Base-by-base conservation (phyloP, 108 stramenopile species). In the Aurantiochytrium sp. region DNA sequence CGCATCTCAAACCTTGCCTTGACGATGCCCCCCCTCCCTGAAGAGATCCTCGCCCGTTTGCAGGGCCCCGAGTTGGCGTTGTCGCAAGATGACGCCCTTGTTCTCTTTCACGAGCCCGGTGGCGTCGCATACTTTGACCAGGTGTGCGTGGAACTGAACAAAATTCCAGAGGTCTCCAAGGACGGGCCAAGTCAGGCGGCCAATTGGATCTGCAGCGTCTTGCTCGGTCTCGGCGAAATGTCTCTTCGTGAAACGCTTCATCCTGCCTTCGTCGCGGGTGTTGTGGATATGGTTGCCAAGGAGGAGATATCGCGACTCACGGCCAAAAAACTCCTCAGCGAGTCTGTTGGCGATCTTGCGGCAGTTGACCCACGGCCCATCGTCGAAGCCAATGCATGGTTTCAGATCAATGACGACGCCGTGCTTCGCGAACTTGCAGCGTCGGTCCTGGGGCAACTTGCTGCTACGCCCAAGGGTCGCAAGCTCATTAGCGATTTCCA, bases 151-250 rank as follows among this genome's bases (percentile, higher is more conserved):
- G 76, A 10, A 6, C 51, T 90, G 12, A 89, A 45, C n/a, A 51
- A 57, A 47, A 42, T 89, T 18, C 88, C 16, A 12, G 91, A 59
- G 2, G 45, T 12, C 21, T 19, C 43, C 12, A 89, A 89, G 14
- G 64, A 42, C 25, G 64, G 64, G 35, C 88, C 91, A 3, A 44
- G 10, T 6, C 91, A 92, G 47, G 90, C 60, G 1, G 72, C 89
- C 73, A 92, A 89, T 16, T 92, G 92, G 92, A n/a, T 92, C 25
- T 44, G 90, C 51, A 90, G 90, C 4, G 92, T 92, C 35, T 21
- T 76, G 12, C 5, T 90, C n/a, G 89, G 87, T 25, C 42, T 42
- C 64, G 5, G 42, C 42, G 42, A 35, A 5, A 49, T 18, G 64
- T 12, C 64, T 6, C 42, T 69, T 14, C 64, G 25, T 23, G 64